Conservation (phyloP, 1,139 yeast species). For the Pichia sp. region DNA sequence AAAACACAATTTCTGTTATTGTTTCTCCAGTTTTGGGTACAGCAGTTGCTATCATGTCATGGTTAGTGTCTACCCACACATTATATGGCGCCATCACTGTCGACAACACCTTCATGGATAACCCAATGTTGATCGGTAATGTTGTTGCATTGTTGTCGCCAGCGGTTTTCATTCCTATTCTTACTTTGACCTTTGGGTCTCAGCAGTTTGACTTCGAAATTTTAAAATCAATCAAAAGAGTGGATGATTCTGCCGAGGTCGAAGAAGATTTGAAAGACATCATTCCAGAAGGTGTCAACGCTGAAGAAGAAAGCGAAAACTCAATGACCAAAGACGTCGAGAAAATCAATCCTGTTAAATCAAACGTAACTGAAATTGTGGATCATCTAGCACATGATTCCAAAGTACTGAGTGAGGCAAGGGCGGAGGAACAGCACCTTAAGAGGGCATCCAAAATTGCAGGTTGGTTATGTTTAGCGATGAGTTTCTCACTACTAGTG, state of each 20-base stretch:
- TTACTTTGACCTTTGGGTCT: slow-evolving; percentile 61
- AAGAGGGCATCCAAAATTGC: slow-evolving; percentile 53
- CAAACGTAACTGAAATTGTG: slow-evolving; percentile 25
- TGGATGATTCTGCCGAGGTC: slow-evolving; percentile 62
- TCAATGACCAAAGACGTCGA: slow-evolving; percentile 24
- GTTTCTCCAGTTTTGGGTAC: slow-evolving; percentile 38
- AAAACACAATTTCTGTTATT: slow-evolving; percentile 34
- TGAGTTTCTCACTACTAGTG: slow-evolving; percentile 58
- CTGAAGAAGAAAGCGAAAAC: neutral
- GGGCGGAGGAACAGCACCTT: slow-evolving; percentile 43
- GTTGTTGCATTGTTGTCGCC: slow-evolving; percentile 36
- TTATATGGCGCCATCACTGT: slow-evolving; percentile 33
- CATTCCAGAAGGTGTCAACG: slow-evolving; percentile 5
- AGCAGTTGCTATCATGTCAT: slow-evolving; percentile 35
- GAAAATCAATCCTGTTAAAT: slow-evolving; percentile 24
- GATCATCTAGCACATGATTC: slow-evolving; percentile 33
- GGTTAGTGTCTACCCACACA: slow-evolving; percentile 37
- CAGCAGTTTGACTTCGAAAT: slow-evolving; percentile 70
- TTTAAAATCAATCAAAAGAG: slow-evolving; percentile 52
- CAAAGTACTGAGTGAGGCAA: slow-evolving; percentile 36
- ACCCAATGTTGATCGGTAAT: slow-evolving; percentile 40
- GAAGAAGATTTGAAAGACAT: slow-evolving; percentile 37
- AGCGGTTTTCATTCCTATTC: slow-evolving; percentile 38
- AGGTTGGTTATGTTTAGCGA: slow-evolving; percentile 32
- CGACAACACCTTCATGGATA: slow-evolving; percentile 33